phyloP scores from a whole-genome alignment of 768 basidiomycete species.

The Paxillus rubicundulus region DNA sequence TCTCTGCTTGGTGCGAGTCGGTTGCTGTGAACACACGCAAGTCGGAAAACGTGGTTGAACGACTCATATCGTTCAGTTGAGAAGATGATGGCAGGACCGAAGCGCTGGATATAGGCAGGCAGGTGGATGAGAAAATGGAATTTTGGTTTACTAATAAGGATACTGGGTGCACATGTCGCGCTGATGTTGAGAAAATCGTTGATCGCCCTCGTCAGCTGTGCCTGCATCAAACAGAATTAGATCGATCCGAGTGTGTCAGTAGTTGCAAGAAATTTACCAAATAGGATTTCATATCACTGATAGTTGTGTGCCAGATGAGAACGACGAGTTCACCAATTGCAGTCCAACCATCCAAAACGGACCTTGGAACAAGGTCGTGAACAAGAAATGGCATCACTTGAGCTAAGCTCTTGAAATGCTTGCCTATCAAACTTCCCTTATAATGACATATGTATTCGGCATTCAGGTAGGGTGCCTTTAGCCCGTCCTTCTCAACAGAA shows the following conservation, averaged over 20 bases:
- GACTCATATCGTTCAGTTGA: conserved; percentile 26
- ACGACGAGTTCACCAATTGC: too few species aligned
- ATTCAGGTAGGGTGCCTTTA: conserved; percentile 25
- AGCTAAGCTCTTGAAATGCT: conserved; percentile 31
- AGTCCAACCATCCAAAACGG: too few species aligned
- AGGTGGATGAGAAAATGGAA: conserved; percentile 28
- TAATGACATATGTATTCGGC: conserved; percentile 34
- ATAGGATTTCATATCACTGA: too few species aligned
- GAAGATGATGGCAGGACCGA: conserved; percentile 28
- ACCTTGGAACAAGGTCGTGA: conserved; percentile 29
- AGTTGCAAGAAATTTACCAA: too few species aligned
- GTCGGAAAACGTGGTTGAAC: conserved; percentile 22
- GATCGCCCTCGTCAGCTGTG: too few species aligned
- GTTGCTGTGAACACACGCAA: conserved; percentile 24
- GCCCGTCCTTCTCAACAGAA: conserved; percentile 20
- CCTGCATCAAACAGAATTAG: too few species aligned
- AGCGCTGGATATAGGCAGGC: conserved; percentile 18
- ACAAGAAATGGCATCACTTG: conserved; percentile 33
- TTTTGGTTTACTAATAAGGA: conserved; percentile 24
- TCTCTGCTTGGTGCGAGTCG: conserved; percentile 25
- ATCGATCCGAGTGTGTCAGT: too few species aligned
- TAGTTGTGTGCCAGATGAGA: too few species aligned
- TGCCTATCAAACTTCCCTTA: too few species aligned
- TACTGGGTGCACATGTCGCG: conserved; percentile 12
- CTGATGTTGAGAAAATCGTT: too few species aligned